Evolutionary conservation across 176 grass and related monocot species (phyloP).

Genomic region (Guadua angustifolia): DNA sequence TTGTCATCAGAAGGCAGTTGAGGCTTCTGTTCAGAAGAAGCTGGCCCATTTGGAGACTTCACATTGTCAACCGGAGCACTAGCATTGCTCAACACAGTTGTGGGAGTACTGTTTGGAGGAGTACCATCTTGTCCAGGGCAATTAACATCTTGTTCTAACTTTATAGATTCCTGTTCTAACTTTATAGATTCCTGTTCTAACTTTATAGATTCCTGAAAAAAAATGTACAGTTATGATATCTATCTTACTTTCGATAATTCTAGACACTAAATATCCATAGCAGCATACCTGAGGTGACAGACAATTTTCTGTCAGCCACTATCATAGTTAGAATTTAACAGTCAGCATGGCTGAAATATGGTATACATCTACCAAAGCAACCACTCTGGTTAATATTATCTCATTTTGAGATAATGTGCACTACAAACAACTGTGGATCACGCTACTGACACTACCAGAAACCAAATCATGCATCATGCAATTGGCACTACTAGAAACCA

Average conservation of each 20-base stretch:
- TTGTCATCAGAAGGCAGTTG: slow-evolving; percentile 44
- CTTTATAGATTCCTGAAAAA: slow-evolving; percentile 58
- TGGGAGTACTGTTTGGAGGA: slow-evolving; percentile 30
- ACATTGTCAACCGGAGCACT: slow-evolving; percentile 41
- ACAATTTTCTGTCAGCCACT: neutral
- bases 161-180: slow-evolving; percentile 58
- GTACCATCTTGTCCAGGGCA: slow-evolving; percentile 59
- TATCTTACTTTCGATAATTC: neutral
- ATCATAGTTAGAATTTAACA: neutral
- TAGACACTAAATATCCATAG: neutral
- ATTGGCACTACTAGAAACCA: neutral
- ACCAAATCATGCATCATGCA: neutral
- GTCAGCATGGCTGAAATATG: neutral
- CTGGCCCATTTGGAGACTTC: slow-evolving; percentile 48
- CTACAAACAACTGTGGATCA: neutral
- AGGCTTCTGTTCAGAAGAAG: slow-evolving; percentile 70
- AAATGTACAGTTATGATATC: slow-evolving; percentile 24
- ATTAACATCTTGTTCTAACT: slow-evolving; percentile 54
- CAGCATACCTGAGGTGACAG: neutral
- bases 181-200: slow-evolving; percentile 58
- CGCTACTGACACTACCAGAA: neutral
- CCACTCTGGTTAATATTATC: neutral
- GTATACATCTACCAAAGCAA: neutral
- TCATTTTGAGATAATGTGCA: neutral
- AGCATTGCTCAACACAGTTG: slow-evolving; percentile 47